Evolutionary conservation across 345 rosid species (phyloP), one percentile per base, ranked within the genome.

Genomic region (Populus davidiana): DNA sequence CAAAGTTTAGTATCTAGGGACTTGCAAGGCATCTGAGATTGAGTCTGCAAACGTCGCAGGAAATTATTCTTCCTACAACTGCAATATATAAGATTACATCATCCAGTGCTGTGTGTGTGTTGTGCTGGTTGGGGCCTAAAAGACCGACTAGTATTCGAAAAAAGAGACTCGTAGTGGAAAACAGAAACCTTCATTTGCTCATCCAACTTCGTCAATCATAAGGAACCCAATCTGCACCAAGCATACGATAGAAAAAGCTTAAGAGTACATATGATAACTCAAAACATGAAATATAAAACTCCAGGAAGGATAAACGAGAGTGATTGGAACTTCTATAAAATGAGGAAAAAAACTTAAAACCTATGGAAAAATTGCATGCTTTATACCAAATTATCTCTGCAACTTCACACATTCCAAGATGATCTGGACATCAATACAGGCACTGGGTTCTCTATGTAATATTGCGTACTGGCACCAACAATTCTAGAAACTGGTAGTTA

Each of bases 111-210:
- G 50, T 4, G 63, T n/a, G 56, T 50, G 25, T 54, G 62, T 8
- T 56, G 13, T 56, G 14, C 27, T 56, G 27, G 13, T 56, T 56
- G 25, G 23, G 27, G 27, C 2, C 63, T 73, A 63, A 33, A 18
- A 50, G 17, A 12, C 23, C 27, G 16, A 31, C 39, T 49, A 52
- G n/a, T 35, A 4, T 33, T 39, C 17, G 5, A 66, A 29, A 75
- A 56, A 23, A 56, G 13, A 56, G 25, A 56, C 13, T 56, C 13
- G 0, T n/a, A 23, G 1, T 56, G 52, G n/a, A 78, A 20, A 35
- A 44, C 35, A 12, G 56, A 50, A 74, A 87, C 81, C 85, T 80
- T 80, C 84, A 38, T 65, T 56, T 49, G 72, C 67, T 61, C 69
- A 62, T 75, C 72, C 47, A 66, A 38, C 64, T 77, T 67, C 61